phyloP scores from a whole-genome alignment of 2,329 filamentous ascomycete genomes.

The Akanthomyces uredinophilus region DNA sequence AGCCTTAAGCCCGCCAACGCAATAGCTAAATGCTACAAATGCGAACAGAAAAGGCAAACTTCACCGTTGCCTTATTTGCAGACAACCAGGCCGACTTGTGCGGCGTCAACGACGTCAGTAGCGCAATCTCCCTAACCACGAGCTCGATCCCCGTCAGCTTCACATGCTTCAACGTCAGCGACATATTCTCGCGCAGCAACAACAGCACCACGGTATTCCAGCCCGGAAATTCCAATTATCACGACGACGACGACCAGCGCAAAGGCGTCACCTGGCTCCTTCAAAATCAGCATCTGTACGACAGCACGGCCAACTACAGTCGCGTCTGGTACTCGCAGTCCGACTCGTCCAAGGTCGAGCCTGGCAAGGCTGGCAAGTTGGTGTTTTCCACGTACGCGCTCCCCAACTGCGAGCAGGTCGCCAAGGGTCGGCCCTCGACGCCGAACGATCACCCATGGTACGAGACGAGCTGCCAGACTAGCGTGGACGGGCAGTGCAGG shows the following conservation, averaged over 20 bases:
- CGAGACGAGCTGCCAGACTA: slow-evolving; percentile 15
- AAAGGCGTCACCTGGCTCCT: slow-evolving; percentile 18
- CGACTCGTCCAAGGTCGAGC: neutral
- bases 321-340: slow-evolving; percentile 17
- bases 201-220: slow-evolving; percentile 16
- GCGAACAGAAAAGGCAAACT: slow-evolving; percentile 16
- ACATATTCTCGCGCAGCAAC: slow-evolving; percentile 19
- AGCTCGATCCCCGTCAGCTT: slow-evolving; percentile 8
- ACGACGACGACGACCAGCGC: neutral
- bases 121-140: slow-evolving; percentile 17
- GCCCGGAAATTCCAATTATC: neutral
- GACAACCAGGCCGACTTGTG: slow-evolving; percentile 13
- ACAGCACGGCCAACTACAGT: slow-evolving; percentile 17
- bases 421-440: neutral
- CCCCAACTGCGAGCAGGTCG: slow-evolving; percentile 12
- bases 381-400: slow-evolving; percentile 17
- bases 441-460: slow-evolving; percentile 2
- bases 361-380: slow-evolving; percentile 16
- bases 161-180: slow-evolving; percentile 21
- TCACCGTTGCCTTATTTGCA: slow-evolving; percentile 17
- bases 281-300: slow-evolving; percentile 15
- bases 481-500: slow-evolving; percentile 13
- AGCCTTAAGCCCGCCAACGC: too few relatives aligned
- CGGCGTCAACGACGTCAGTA: slow-evolving; percentile 16
- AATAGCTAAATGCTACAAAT: too few relatives aligned